Conservation (phyloP, 177 flowering plant species). For the Vitis hybrid region DNA sequence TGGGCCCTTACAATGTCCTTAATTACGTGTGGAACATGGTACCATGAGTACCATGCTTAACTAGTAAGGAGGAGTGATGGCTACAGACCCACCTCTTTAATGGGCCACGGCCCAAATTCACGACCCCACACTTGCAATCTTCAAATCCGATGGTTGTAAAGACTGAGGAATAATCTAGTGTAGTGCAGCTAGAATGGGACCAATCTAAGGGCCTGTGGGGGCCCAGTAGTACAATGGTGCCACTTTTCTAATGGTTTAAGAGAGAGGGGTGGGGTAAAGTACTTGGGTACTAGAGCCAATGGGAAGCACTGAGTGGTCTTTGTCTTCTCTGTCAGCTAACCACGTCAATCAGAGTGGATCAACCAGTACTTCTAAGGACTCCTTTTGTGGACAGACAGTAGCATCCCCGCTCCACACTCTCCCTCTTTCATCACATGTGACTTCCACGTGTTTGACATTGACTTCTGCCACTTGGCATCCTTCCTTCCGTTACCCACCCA, state of each 20-base stretch:
- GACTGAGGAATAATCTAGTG: too few relatives aligned
- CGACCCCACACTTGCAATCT: slow-evolving; percentile 2
- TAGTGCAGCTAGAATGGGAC: background rate
- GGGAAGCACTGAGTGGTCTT: slow-evolving; percentile 10
- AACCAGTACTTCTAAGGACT: slow-evolving; percentile 13
- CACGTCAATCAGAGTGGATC: slow-evolving; percentile 12
- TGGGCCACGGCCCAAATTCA: slow-evolving; percentile 9
- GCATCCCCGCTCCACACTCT: slow-evolving; percentile 7
- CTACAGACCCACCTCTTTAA: background rate
- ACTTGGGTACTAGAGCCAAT: slow-evolving; percentile 15
- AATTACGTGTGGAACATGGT: too few relatives aligned
- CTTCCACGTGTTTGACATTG: slow-evolving; percentile 7
- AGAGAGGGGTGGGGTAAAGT: background rate
- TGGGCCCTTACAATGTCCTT: too few relatives aligned
- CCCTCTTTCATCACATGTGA: slow-evolving; percentile 10
- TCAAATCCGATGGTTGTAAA: too few relatives aligned
- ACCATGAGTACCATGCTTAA: too few relatives aligned
- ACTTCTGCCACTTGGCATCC: too few relatives aligned
- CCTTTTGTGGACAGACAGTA: slow-evolving; percentile 6
- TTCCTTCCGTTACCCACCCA: too few relatives aligned
- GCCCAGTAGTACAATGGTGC: background rate
- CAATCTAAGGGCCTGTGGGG: background rate
- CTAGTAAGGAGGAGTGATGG: background rate
- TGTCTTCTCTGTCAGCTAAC: slow-evolving; percentile 7
- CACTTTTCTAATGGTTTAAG: background rate